phyloP scores from a whole-genome alignment of 495 filamentous ascomycete genomes.

The Talaromyces stipitatus region DNA sequence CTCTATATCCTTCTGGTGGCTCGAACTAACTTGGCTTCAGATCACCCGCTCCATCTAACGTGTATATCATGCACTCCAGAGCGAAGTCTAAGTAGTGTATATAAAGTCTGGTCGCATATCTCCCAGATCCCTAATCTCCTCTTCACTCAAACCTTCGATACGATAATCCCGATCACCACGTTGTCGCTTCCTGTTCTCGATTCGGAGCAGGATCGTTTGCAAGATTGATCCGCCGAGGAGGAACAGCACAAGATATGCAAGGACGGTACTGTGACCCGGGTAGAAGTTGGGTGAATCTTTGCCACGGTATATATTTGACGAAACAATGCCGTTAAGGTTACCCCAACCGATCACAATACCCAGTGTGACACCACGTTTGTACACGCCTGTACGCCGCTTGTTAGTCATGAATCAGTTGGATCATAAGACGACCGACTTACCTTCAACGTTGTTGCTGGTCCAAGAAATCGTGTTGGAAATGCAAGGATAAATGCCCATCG shows the following conservation, averaged over 20 bases:
- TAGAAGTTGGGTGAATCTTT: constrained; percentile 47
- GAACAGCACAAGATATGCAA: constrained; percentile 54
- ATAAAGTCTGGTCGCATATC: constrained; percentile 73
- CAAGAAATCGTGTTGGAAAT: constrained; percentile 90
- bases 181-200: constrained; percentile 29
- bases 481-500: constrained; percentile 84
- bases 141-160: constrained; percentile 34
- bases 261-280: constrained; percentile 50
- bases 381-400: constrained; percentile 46
- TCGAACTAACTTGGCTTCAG: background rate
- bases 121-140: constrained; percentile 39
- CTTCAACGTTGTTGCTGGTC: constrained; percentile 85
- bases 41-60: background rate
- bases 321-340: constrained; percentile 83
- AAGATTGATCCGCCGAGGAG: constrained; percentile 53
- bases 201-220: constrained; percentile 54
- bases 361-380: constrained; percentile 81
- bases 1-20: background rate
- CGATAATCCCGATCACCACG: constrained; percentile 63
- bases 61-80: background rate
- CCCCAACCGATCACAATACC: constrained; percentile 92
- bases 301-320: constrained; percentile 61
- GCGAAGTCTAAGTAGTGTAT: constrained; percentile 54
- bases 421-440: constrained; percentile 8
- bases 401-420: background rate